Percentiles rank a stretch among this genome's conserved stretches.
phyloP scores from a whole-genome alignment of 768 basidiomycete species.

The Leccinum aurantiacum region DNA sequence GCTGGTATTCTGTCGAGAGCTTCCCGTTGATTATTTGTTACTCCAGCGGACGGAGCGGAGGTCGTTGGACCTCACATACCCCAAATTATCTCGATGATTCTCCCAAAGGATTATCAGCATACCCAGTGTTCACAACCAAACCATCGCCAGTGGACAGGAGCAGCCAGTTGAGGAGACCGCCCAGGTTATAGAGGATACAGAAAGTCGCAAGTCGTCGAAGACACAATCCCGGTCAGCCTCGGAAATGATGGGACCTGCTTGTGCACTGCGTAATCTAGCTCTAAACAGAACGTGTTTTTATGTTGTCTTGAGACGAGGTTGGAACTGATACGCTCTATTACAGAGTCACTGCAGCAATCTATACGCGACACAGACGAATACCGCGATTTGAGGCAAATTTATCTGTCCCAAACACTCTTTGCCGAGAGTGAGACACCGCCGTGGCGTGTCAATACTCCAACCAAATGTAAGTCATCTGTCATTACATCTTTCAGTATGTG shows the following conservation, averaged over 20 bases:
- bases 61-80: neutral
- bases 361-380: neutral
- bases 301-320: neutral
- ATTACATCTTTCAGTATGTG: neutral
- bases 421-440: neutral
- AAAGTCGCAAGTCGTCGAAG: neutral
- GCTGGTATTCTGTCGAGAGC: neutral
- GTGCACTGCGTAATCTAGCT: slow-evolving; percentile 22
- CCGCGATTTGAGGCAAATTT: neutral
- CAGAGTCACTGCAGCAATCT: neutral
- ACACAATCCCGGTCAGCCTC: slow-evolving; percentile 12
- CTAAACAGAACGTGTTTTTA: slow-evolving; percentile 11
- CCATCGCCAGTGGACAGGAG: neutral
- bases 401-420: neutral
- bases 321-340: neutral
- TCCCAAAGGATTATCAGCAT: neutral
- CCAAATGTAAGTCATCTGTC: neutral
- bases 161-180: too few species aligned
- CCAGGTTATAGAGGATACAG: neutral
- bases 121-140: neutral
- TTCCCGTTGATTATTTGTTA: neutral
- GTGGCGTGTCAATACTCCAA: neutral
- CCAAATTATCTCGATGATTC: neutral
- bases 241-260: slow-evolving; percentile 26
- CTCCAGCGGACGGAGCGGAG: neutral